Conservation (phyloP, 2,329 filamentous ascomycete species). For the Aspergillus glaucus region DNA sequence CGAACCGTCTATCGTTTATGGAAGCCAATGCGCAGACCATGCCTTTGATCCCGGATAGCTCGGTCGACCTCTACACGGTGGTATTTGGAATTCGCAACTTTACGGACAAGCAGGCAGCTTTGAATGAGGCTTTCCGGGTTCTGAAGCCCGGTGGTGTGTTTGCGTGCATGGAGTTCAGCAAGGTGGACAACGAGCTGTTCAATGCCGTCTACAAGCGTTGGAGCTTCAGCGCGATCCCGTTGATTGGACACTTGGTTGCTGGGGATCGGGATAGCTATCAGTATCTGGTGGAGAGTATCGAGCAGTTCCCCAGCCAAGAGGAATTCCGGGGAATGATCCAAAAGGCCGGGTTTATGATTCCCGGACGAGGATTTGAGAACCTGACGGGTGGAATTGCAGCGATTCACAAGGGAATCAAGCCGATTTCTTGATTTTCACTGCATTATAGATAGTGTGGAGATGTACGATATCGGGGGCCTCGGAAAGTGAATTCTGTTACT, state of each 20-base stretch:
- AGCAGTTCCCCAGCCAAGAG: slow-evolving; percentile 79
- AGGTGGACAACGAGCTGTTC: slow-evolving; percentile 70
- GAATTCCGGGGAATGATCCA: slow-evolving; percentile 62
- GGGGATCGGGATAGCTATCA: slow-evolving; percentile 95
- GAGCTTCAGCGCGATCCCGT: slow-evolving; percentile 88
- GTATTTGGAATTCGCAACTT: slow-evolving; percentile 98
- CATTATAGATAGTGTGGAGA: background rate
- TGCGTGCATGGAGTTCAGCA: slow-evolving; percentile 91
- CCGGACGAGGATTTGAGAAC: slow-evolving; percentile 79
- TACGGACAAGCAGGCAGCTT: slow-evolving; percentile 76
- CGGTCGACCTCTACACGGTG: slow-evolving; percentile 93
- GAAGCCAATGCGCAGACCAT: slow-evolving; percentile 86
- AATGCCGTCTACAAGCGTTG: slow-evolving; percentile 88
- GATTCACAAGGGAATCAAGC: slow-evolving; percentile 96
- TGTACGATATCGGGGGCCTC: background rate
- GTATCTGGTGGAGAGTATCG: slow-evolving; percentile 97
- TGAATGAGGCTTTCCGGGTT: slow-evolving; percentile 78
- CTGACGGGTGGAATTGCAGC: slow-evolving; percentile 87
- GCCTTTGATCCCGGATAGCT: slow-evolving; percentile 56
- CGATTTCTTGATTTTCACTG: slow-evolving; percentile 18
- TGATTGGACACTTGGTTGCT: slow-evolving; percentile 92
- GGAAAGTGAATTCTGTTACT: background rate
- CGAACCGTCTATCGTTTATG: slow-evolving; percentile 61
- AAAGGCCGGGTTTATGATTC: slow-evolving; percentile 74
- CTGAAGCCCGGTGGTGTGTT: slow-evolving; percentile 93